Conservation (phyloP, 225 moss, liverwort and hornwort species). For the Anthoceros angustus region DNA sequence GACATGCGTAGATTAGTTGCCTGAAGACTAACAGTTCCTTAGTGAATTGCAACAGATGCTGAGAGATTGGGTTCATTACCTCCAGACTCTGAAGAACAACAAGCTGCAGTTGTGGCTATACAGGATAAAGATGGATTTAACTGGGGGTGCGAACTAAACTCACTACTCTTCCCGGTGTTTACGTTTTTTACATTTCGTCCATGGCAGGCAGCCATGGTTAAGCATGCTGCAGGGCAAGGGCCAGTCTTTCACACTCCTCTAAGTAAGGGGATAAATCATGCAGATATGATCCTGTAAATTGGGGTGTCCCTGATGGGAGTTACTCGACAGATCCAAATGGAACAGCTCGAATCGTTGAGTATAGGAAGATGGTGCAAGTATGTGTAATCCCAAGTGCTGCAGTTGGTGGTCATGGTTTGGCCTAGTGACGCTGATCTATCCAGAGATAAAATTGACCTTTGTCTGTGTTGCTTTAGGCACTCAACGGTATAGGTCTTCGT, state of each 20-base stretch:
- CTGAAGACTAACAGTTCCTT: neutral
- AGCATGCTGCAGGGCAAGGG: neutral
- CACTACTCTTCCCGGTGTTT: no score
- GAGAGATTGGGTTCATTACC: conserved; percentile 34
- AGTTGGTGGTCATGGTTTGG: neutral
- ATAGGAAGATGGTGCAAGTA: conserved; percentile 85
- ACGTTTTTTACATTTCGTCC: no score
- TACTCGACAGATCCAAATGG: conserved; percentile 78
- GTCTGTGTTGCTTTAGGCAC: conserved; percentile 20
- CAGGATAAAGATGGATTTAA: conserved; percentile 81
- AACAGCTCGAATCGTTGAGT: conserved; percentile 50
- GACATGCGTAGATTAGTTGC: neutral
- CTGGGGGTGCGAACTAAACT: conserved; percentile 41
- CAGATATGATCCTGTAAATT: conserved; percentile 87
- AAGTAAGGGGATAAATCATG: conserved; percentile 1
- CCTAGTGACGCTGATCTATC: no score
- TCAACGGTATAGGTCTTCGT: conserved; percentile 64
- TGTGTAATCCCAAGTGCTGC: neutral
- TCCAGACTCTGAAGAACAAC: conserved; percentile 78
- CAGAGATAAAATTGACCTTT: no score
- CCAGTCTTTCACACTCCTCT: neutral
- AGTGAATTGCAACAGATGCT: conserved; percentile 24
- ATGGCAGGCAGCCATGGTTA: no score
- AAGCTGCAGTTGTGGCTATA: conserved; percentile 58
- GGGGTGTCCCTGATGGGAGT: conserved; percentile 95